Percentiles rank a stretch among this genome's conserved stretches.
Conservation (phyloP, 371 early-diverging fungal genomes). For the Syncephalastrum monosporum region DNA sequence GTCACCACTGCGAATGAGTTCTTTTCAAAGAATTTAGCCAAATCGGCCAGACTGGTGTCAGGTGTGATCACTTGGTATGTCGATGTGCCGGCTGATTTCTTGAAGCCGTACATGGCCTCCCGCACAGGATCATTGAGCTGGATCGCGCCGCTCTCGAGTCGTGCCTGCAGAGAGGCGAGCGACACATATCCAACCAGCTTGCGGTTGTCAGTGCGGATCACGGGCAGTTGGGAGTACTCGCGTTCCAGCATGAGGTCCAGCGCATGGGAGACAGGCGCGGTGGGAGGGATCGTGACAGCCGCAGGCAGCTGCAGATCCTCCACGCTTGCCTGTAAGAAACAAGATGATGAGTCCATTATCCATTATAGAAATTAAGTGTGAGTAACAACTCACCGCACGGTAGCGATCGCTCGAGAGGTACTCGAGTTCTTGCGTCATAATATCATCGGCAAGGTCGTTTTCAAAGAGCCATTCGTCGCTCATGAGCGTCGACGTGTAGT, state of each 20-base stretch:
- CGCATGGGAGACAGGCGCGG: constrained; percentile 59
- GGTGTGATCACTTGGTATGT: constrained; percentile 79
- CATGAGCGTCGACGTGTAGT: constrained; percentile 68
- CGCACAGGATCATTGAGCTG: constrained; percentile 49
- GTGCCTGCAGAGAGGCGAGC: constrained; percentile 58
- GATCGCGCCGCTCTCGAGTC: constrained; percentile 53
- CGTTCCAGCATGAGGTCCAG: constrained; percentile 76
- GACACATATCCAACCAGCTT: constrained; percentile 83
- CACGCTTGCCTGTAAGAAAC: constrained; percentile 55
- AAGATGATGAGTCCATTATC: neutral
- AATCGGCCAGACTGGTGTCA: constrained; percentile 75
- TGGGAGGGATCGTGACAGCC: constrained; percentile 71
- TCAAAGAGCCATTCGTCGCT: constrained; percentile 78
- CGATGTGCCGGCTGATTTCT: constrained; percentile 19
- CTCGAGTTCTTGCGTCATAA: constrained; percentile 57
- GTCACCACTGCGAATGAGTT: constrained; percentile 85
- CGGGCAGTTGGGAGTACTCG: constrained; percentile 88
- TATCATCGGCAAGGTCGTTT: constrained; percentile 69
- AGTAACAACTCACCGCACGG: constrained; percentile 47
- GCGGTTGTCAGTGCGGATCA: constrained; percentile 59
- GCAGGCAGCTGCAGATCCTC: constrained; percentile 86
- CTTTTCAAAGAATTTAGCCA: constrained; percentile 74
- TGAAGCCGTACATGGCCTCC: constrained; percentile 67
- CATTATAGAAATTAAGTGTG: neutral
- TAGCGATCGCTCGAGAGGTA: constrained; percentile 66